A percentile compares a stretch with the other conserved stretches of the same genome.
These are phyloP conservation scores for Citrus unshiu DNA, from an alignment of 345 rosid genomes.

Conservation along the genomic window DNA sequence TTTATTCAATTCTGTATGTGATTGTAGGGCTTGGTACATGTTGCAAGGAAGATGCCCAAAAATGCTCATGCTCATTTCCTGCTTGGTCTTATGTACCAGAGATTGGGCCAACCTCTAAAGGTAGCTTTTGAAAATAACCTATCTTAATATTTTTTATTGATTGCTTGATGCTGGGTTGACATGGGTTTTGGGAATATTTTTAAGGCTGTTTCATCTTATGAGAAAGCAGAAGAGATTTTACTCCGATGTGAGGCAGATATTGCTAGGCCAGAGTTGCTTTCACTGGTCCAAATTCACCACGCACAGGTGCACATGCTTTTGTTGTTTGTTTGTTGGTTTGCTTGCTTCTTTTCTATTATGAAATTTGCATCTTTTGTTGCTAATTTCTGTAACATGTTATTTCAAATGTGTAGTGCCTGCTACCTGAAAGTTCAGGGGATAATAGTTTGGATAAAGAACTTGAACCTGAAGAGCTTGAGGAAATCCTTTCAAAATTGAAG, in stretches of 20 bases:
- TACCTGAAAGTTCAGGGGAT: slow-evolving; percentile 66
- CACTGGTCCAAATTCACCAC: slow-evolving; percentile 88
- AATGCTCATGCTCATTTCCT: slow-evolving; percentile 97
- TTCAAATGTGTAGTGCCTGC: slow-evolving; percentile 57
- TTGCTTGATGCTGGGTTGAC: slow-evolving; percentile 6
- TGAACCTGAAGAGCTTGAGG: slow-evolving; percentile 71
- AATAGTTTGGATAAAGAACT: slow-evolving; percentile 67
- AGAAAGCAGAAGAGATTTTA: slow-evolving; percentile 91
- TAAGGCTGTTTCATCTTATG: slow-evolving; percentile 88
- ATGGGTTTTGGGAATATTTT: slow-evolving; percentile 13
- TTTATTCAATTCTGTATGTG: background rate
- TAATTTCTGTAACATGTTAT: slow-evolving; percentile 10
- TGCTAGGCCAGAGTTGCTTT: slow-evolving; percentile 88
- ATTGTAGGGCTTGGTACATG: slow-evolving; percentile 83
- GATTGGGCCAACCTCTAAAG: slow-evolving; percentile 89
- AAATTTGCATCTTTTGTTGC: background rate
- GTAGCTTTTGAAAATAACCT: slow-evolving; percentile 32
- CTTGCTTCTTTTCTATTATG: background rate
- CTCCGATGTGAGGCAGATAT: slow-evolving; percentile 73
- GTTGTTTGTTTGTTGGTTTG: slow-evolving; percentile 1
- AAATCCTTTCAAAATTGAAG: slow-evolving; percentile 64
- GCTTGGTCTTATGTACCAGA: slow-evolving; percentile 92
- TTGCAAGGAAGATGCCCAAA: slow-evolving; percentile 94
- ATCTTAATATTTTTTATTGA: slow-evolving; percentile 1
- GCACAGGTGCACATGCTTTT: slow-evolving; percentile 63